phyloP scores from a whole-genome alignment of 164 flowering plant genomes.

The Vitis rotundifolia region DNA sequence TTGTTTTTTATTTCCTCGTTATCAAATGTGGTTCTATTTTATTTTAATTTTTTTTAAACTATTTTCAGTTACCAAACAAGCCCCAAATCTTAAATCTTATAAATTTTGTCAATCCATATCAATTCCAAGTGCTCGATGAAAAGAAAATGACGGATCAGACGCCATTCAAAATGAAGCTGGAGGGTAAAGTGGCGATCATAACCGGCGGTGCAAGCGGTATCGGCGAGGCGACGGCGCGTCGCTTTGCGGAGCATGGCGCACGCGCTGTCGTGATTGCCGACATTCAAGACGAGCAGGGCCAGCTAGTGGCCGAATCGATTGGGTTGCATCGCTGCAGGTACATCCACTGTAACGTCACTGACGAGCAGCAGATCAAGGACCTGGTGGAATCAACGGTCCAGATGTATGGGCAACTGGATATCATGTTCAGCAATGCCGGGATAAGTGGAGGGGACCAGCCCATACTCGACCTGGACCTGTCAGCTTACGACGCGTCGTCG shows the following conservation, averaged over 20 bases:
- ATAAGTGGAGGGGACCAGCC: neutral
- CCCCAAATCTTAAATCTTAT: too few species aligned
- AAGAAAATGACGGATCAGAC: too few species aligned
- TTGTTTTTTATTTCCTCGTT: too few species aligned
- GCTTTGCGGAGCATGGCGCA: too few species aligned
- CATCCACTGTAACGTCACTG: slow-evolving; percentile 26
- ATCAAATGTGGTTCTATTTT: too few species aligned
- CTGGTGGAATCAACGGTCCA: slow-evolving; percentile 4
- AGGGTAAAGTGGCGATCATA: slow-evolving; percentile 48
- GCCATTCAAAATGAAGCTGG: slow-evolving; percentile 4
- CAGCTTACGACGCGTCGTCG: neutral
- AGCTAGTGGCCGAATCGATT: slow-evolving; percentile 17
- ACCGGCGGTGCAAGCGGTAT: slow-evolving; percentile 54
- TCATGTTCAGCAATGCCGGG: slow-evolving; percentile 31
- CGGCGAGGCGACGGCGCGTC: slow-evolving; percentile 23
- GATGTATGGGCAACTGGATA: slow-evolving; percentile 24
- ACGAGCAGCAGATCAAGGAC: slow-evolving; percentile 25
- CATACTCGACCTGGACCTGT: slow-evolving; percentile 3
- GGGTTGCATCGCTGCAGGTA: slow-evolving; percentile 15
- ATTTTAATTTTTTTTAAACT: too few species aligned
- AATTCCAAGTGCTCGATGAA: too few species aligned
- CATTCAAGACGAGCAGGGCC: slow-evolving; percentile 27
- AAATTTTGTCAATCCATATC: too few species aligned
- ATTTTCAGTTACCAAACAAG: too few species aligned
- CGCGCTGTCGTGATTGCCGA: slow-evolving; percentile 21